These are phyloP conservation scores for Saccharomycopsis sp. DNA, from an alignment of 805 yeast species.

Conservation along the genomic window DNA sequence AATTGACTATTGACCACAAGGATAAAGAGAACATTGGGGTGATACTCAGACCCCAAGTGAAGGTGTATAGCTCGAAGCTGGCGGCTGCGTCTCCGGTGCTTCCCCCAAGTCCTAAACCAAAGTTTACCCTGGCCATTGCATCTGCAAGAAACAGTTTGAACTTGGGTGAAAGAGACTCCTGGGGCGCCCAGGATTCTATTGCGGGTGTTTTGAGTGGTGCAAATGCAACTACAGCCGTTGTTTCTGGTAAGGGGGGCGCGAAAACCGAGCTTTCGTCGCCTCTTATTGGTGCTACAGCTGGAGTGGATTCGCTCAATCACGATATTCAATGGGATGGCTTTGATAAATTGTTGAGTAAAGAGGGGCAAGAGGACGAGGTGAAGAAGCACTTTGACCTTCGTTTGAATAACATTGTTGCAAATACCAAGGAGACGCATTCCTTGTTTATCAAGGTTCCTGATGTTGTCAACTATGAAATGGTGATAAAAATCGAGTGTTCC, in stretches of 20 bases:
- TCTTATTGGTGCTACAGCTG: too few relatives aligned
- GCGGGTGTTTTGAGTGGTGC: not conserved
- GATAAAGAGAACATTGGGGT: conserved; percentile 29
- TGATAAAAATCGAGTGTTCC: conserved; percentile 19
- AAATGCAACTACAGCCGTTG: not conserved
- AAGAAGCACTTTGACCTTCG: conserved; percentile 9
- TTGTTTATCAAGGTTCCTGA: conserved; percentile 18
- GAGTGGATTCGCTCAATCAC: not conserved
- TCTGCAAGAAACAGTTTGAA: conserved; percentile 17
- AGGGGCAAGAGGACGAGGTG: not conserved
- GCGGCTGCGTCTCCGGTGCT: not conserved
- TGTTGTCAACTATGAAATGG: conserved; percentile 11
- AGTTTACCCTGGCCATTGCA: conserved; percentile 13
- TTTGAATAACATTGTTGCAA: conserved; percentile 6
- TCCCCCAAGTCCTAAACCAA: conserved; percentile 9
- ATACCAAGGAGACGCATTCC: conserved; percentile 8
- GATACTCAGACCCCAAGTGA: conserved; percentile 21
- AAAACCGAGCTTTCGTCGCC: too few relatives aligned
- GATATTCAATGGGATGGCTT: conserved; percentile 16
- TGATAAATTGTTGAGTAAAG: not conserved
- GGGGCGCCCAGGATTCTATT: too few relatives aligned
- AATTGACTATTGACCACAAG: conserved; percentile 25
- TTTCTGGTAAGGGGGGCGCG: too few relatives aligned
- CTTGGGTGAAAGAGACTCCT: not conserved
- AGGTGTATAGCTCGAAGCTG: conserved; percentile 5